phyloP scores from a whole-genome alignment of 2,329 filamentous ascomycete species.

The Aspergillus ruber region DNA sequence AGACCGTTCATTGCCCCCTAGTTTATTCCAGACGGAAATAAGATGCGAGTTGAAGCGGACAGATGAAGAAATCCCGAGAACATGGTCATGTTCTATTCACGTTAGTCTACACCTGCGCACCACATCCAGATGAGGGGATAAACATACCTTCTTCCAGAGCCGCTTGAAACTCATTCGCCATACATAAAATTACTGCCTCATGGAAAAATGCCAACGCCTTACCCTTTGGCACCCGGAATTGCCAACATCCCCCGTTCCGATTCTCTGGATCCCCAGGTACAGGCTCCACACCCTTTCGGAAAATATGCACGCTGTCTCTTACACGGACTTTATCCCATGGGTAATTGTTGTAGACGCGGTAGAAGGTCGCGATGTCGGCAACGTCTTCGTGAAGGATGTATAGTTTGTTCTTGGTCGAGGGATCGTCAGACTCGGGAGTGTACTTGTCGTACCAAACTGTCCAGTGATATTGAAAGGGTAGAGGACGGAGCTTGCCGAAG shows the following conservation, averaged over 20 bases:
- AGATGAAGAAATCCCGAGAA: conserved; percentile 81
- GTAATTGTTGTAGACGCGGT: conserved; percentile 75
- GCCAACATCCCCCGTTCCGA: conserved; percentile 79
- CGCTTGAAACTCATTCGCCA: conserved; percentile 41
- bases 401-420: conserved; percentile 25
- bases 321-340: conserved; percentile 69
- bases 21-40: conserved; percentile 89
- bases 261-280: conserved; percentile 86
- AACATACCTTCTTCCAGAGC: conserved; percentile 73
- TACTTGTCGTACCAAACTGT: conserved; percentile 44
- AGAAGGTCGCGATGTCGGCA: conserved; percentile 51
- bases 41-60: conserved; percentile 85
- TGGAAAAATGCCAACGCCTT: conserved; percentile 49
- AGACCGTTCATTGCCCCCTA: conserved; percentile 71
- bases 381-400: conserved; percentile 36
- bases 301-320: conserved; percentile 71
- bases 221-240: conserved; percentile 78
- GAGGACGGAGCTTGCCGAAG: conserved; percentile 39
- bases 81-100: conserved; percentile 64
- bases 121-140: conserved; percentile 15
- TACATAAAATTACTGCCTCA: conserved; percentile 28
- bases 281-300: conserved; percentile 69
- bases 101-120: conserved; percentile 1
- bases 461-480: conserved; percentile 44
- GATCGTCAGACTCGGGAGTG: conserved; percentile 6